These are phyloP conservation scores for Nicotiana tabacum DNA, from an alignment of 257 asterid species.

Conservation along the genomic window DNA sequence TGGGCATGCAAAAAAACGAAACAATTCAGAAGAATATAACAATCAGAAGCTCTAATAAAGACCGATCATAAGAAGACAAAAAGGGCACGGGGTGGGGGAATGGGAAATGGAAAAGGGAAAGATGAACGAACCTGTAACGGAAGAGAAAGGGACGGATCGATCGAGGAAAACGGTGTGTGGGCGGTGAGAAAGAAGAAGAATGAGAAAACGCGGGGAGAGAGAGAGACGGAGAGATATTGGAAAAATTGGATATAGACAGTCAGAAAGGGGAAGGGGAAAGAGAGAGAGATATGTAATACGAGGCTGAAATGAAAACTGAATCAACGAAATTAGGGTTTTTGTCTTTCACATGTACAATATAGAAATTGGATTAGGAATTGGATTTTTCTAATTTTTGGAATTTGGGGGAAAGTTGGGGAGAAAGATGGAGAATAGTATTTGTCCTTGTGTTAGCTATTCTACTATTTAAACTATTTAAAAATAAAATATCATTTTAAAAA, in stretches of 20 bases:
- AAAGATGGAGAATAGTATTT: too few species aligned
- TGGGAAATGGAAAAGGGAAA: background rate
- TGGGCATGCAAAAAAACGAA: background rate
- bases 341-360: too few species aligned
- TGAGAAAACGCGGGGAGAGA: background rate
- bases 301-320: slow-evolving; percentile 42
- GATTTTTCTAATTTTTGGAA: background rate
- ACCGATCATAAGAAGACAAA: slow-evolving; percentile 6
- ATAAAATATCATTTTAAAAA: too few species aligned
- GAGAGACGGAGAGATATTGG: background rate
- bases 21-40: background rate
- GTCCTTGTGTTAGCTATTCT: too few species aligned
- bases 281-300: slow-evolving; percentile 26
- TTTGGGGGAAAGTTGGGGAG: background rate
- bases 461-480: too few species aligned
- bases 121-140: background rate
- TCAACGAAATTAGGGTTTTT: slow-evolving; percentile 41
- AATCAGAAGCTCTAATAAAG: background rate
- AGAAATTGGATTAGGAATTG: too few species aligned
- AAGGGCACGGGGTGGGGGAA: too few species aligned
- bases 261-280: slow-evolving; percentile 6
- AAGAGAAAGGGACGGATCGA: background rate
- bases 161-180: background rate
- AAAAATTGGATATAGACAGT: background rate
- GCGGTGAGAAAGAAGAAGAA: background rate